Conservation (phyloP, 1,139 yeast genomes). For the Geotrichum australiense region DNA sequence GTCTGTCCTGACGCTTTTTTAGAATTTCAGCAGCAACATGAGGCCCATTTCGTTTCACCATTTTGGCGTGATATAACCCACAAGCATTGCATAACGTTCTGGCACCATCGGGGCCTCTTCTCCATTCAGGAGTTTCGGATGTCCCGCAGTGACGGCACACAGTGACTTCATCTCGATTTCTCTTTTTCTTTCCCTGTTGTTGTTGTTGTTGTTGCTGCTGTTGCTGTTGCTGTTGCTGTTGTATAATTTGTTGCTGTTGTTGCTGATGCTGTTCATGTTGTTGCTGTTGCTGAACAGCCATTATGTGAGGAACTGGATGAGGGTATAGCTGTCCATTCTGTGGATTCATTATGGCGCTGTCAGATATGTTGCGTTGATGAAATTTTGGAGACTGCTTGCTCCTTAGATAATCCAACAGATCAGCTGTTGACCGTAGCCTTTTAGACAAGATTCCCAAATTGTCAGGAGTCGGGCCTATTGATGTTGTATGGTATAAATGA, state of each 20-base stretch:
- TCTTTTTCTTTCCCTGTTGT: constrained; percentile 9
- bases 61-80: constrained; percentile 74
- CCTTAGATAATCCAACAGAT: constrained; percentile 13
- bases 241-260: constrained; percentile 2
- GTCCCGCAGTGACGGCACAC: constrained; percentile 66
- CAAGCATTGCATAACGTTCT: constrained; percentile 86
- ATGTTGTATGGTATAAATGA: constrained; percentile 14
- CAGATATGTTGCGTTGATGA: not conserved
- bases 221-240: not conserved
- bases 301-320: constrained; percentile 3
- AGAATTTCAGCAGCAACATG: constrained; percentile 12
- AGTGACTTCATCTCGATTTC: constrained; percentile 20
- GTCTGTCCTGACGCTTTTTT: constrained; percentile 10
- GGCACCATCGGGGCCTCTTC: constrained; percentile 82
- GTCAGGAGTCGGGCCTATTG: constrained; percentile 11
- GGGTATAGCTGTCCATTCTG: constrained; percentile 3
- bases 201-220: constrained; percentile 6
- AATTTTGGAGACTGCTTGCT: constrained; percentile 2
- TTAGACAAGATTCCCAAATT: constrained; percentile 12
- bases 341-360: constrained; percentile 1
- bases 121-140: constrained; percentile 87
- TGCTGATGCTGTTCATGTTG: constrained; percentile 2
- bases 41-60: constrained; percentile 25
- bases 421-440: constrained; percentile 14
- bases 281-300: constrained; percentile 1